Evolutionary conservation across 2,329 filamentous ascomycete species (phyloP).

Genomic region (Penicillium griseofulvum): DNA sequence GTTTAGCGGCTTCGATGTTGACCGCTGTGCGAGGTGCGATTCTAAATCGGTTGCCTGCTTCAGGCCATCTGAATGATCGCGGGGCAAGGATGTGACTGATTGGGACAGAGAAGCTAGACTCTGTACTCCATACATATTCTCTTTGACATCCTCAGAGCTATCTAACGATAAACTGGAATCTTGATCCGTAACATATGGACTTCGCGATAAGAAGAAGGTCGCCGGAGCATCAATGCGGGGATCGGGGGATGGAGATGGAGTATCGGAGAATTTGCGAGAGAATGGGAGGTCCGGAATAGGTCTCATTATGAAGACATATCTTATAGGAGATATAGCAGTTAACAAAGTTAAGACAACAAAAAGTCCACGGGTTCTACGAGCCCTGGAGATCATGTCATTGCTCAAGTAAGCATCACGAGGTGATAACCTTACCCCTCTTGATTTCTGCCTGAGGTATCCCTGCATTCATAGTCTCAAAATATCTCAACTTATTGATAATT

Average conservation of each 20-base stretch:
- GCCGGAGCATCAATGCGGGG: constrained; percentile 47
- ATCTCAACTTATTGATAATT: no score
- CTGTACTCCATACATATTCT: constrained; percentile 57
- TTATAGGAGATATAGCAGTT: neutral
- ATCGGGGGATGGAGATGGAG: constrained; percentile 33
- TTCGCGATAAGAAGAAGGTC: constrained; percentile 60
- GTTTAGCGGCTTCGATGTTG: constrained; percentile 31
- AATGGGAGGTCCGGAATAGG: constrained; percentile 35
- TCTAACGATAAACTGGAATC: constrained; percentile 35
- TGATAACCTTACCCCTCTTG: constrained; percentile 7
- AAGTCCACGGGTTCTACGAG: no score
- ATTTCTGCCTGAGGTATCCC: constrained; percentile 3
- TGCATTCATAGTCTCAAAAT: no score
- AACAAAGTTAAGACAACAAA: neutral
- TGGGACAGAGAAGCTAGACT: constrained; percentile 54
- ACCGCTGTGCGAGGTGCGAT: constrained; percentile 26
- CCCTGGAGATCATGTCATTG: constrained; percentile 6
- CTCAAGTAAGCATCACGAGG: constrained; percentile 11
- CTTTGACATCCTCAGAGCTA: constrained; percentile 31
- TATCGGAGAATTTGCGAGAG: constrained; percentile 38
- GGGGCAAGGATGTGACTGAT: constrained; percentile 23
- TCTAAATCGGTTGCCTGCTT: constrained; percentile 16
- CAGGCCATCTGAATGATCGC: constrained; percentile 12
- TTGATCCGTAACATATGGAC: constrained; percentile 43
- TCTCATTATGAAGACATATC: constrained; percentile 35